Percentiles rank a stretch among this genome's conserved stretches.
These are phyloP conservation scores for Globisporangium emineosum DNA, from an alignment of 352 stramenopile species.

Conservation along the genomic window DNA sequence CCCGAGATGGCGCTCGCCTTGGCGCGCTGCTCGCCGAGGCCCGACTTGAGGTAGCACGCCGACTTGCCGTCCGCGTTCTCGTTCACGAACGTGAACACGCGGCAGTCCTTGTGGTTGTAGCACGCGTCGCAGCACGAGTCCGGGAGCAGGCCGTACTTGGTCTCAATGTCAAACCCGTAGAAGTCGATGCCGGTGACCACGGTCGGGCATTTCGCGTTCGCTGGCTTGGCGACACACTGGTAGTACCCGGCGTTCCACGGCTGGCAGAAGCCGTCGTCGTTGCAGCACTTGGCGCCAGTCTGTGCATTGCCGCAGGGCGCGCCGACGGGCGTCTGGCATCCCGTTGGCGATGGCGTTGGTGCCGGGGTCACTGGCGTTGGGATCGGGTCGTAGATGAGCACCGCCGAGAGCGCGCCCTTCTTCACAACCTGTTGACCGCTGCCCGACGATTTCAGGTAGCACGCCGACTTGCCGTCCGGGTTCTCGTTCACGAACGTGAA, in stretches of 20 bases:
- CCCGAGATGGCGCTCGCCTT: constrained; percentile 38
- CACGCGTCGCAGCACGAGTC: constrained; percentile 52
- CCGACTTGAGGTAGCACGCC: constrained; percentile 58
- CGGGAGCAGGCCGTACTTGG: constrained; percentile 36
- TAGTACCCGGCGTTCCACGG: constrained; percentile 60
- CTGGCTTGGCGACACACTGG: constrained; percentile 40
- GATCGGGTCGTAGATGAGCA: background rate
- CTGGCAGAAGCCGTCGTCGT: constrained; percentile 42
- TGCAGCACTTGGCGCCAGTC: constrained; percentile 38
- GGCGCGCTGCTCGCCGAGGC: constrained; percentile 23
- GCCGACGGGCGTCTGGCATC: constrained; percentile 28
- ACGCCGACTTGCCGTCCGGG: constrained; percentile 38
- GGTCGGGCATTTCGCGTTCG: constrained; percentile 35
- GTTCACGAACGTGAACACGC: constrained; percentile 58
- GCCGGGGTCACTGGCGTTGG: constrained; percentile 3
- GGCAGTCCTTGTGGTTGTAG: constrained; percentile 29
- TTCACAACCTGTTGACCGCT: constrained; percentile 22
- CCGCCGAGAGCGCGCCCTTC: constrained; percentile 38
- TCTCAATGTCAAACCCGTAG: constrained; percentile 43
- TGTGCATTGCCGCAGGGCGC: constrained; percentile 34
- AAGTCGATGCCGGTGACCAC: constrained; percentile 40
- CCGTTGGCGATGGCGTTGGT: constrained; percentile 4
- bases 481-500: constrained; percentile 71
- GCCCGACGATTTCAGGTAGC: constrained; percentile 43
- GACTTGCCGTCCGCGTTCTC: constrained; percentile 44